Percentiles rank a stretch among this genome's conserved stretches.
phyloP scores from a whole-genome alignment of 257 asterid genomes.

The Cynanchum wilfordii region DNA sequence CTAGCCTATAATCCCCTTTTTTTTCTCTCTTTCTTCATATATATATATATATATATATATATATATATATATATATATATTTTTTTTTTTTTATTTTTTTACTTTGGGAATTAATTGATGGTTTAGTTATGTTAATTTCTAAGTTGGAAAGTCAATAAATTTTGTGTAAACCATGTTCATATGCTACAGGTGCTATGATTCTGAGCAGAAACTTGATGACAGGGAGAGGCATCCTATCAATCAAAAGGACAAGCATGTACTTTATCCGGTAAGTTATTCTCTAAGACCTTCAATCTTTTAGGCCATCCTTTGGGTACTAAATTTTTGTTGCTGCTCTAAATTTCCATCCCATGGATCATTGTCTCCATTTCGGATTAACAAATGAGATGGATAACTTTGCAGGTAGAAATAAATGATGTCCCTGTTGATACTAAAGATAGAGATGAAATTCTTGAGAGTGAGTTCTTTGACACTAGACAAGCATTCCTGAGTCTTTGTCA shows the following conservation, averaged over 20 bases:
- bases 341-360: neutral
- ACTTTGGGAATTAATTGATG: neutral
- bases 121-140: neutral
- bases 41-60: no score
- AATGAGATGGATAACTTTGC: slow-evolving; percentile 26
- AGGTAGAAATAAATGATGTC: slow-evolving; percentile 66
- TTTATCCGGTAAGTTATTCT: slow-evolving; percentile 60
- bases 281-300: neutral
- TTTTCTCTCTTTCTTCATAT: no score
- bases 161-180: neutral
- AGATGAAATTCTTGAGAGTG: slow-evolving; percentile 91
- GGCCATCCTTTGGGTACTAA: neutral
- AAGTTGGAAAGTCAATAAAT: neutral
- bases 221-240: slow-evolving; percentile 84
- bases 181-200: slow-evolving; percentile 69
- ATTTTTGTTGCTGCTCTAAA: neutral
- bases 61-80: no score
- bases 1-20: neutral
- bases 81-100: neutral
- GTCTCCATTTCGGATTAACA: neutral
- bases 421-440: slow-evolving; percentile 78
- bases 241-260: slow-evolving; percentile 74
- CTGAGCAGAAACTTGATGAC: slow-evolving; percentile 75
- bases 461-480: slow-evolving; percentile 97
- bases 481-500: slow-evolving; percentile 96